A percentile compares a stretch with the other conserved stretches of the same genome.
Evolutionary conservation across 371 early-diverging fungal genomes (phyloP).

Genomic region (Mucor indicus): DNA sequence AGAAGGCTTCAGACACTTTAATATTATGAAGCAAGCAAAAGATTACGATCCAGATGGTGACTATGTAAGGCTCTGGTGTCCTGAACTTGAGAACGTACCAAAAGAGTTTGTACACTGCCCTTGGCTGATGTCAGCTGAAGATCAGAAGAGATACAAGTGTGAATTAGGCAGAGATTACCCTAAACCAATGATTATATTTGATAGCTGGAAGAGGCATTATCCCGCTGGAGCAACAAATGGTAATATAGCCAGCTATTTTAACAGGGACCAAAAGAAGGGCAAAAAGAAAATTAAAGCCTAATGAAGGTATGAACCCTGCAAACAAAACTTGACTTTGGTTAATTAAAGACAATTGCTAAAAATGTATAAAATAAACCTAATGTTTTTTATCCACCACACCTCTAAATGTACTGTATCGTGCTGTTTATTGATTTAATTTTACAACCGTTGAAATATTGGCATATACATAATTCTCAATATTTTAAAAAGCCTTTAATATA

Average conservation of each 20-base stretch:
- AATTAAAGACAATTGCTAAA: too few relatives aligned
- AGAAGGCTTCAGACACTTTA: conserved; percentile 35
- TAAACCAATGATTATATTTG: conserved; percentile 18
- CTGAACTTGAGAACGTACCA: conserved; percentile 27
- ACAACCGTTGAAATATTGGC: too few relatives aligned
- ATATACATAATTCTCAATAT: too few relatives aligned
- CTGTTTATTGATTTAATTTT: too few relatives aligned
- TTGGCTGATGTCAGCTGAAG: conserved; percentile 27
- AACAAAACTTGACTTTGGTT: too few relatives aligned
- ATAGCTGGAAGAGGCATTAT: conserved; percentile 17
- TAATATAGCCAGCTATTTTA: conserved; percentile 4
- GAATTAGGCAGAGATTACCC: conserved; percentile 24
- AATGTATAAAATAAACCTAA: too few relatives aligned
- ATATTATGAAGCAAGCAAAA: conserved; percentile 43
- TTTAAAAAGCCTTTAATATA: too few relatives aligned
- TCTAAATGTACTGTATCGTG: too few relatives aligned
- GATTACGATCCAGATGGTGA: conserved; percentile 48
- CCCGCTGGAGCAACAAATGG: not conserved
- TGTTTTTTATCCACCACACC: too few relatives aligned
- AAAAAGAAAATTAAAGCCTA: conserved; percentile 2
- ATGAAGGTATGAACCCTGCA: too few relatives aligned
- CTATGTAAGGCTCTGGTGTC: conserved; percentile 39
- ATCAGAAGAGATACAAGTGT: conserved; percentile 14
- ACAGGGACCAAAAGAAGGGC: not conserved
- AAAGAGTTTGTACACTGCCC: conserved; percentile 27